Evolutionary conservation across 345 rosid species (phyloP), one percentile per base, ranked within the genome.

Genomic region (Streptanthus diversifolius): DNA sequence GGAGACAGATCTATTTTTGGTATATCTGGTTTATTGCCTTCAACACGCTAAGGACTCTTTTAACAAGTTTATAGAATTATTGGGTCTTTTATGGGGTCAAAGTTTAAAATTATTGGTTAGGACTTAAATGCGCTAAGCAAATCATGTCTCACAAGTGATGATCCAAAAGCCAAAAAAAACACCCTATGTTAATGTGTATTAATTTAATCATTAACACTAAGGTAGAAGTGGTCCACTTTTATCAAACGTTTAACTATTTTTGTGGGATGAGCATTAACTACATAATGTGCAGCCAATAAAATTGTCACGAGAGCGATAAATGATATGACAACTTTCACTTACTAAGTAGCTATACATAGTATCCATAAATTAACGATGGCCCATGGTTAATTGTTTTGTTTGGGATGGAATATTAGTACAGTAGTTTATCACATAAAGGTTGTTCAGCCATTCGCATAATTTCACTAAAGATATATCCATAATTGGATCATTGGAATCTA

Each of bases 171-270:
- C 33, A 25, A 25, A 52, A 6, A 21, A 14, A 8, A 27, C 21
- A 6, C 6, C 2, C 25, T n/a, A 56, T 36, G 8, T 55, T 44
- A 13, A 13, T 41, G 63, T 54, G 53, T 40, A 24, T 27, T 43
- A 29, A 22, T 43, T 63, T 63, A 17, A 44, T 18, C 44, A 48
- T 49, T 71, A 17, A 13, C 41, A 51, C 11, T 27, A 47, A 71
- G 52, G 24, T 37, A 13, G 40, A 35, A 60, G 60, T 60, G 75
- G 75, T 36, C 75, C 59, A 48, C 63, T 71, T 59, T 47, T 39
- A 60, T 59, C 13, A 59, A 25, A 48, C 27, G 7, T 49, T 49
- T 70, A 69, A 56, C 65, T 69, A 44, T 30, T 13, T 57, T 19
- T 69, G 55, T 41, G 10, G 55, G 12, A 25, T 12, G 39, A 53